Evolutionary conservation across 2,329 filamentous ascomycete genomes (phyloP), one percentile per base, ranked within the genome.

Genomic region (Colletotrichum magnum): DNA sequence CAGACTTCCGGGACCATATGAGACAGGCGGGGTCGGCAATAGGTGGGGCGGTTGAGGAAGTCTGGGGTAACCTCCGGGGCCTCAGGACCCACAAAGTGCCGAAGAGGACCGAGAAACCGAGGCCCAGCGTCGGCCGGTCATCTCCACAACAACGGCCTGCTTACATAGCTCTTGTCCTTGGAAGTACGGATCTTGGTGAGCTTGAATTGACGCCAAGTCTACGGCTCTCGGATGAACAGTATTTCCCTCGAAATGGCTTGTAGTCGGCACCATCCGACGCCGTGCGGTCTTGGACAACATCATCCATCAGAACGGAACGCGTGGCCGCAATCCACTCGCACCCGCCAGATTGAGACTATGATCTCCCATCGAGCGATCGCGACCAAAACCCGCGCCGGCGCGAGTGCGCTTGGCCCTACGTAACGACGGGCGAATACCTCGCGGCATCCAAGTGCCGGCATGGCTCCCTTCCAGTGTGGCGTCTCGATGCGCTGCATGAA

Each of bases 261-360:
- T 24, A 24, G 21, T 21, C 65, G 60, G 61, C 60, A 68, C 26
- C 28, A 6, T 7, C 16, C 39, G 51, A 5, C 26, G 51, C 32
- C 63, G 28, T 6, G 10, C 13, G 6, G 54, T 56, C 66, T 69
- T 69, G 66, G 61, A 52, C 61, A 39, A 69, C 61, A 59, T 56
- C 61, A 68, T 59, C 4, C 41, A 24, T 39, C 15, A 32, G 45
- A 47, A 39, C 21, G 21, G 56, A 65, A 65, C 50, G 61, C 61
- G 43, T 65, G 61, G 66, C 47, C 24, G 48, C 16, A 61, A 39
- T 51, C 56, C 61, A 56, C 50, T 43, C 18, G 18, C 32, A 7
- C 36, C 32, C 48, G 61, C 54, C 54, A 43, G 50, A 69, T 69
- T 62, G 56, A 56, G 43, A 50, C 5, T 16, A 13, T 18, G 28